Evolutionary conservation across 2,329 filamentous ascomycete species (phyloP), one percentile per base, ranked within the genome.

Genomic region (Penicillium sp.): DNA sequence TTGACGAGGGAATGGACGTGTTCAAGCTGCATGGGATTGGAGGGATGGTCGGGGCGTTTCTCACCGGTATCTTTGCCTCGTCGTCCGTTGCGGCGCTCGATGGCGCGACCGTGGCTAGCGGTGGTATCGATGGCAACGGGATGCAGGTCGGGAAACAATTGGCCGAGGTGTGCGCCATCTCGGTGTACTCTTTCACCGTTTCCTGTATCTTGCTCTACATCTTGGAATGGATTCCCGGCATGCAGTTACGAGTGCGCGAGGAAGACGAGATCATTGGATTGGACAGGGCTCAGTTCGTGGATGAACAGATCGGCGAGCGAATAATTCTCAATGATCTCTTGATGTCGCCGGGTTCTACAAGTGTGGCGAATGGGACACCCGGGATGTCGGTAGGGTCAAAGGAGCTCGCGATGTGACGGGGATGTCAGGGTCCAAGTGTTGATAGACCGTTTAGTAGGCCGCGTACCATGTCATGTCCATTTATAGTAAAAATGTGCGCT

Each of bases 11-110:
- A 10, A 78, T 84, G 63, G 80, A 84, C 55, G 80, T 84, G 39
- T 84, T 84, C 73, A 83, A 81, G 63, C 75, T 83, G 12, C 81
- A 84, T 63, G 80, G 79, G 15, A 74, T 82, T 23, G 82, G 81
- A 38, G 82, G 81, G 21, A 82, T 83, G 70, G 70, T 79, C 36
- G 82, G 82, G 8, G 79, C 79, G 26, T 81, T 84, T 67, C 63
- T 84, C 43, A 84, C 81, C 2, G 81, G 80, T 6, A 76, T 84
- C 59, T 84, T 85, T 57, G 81, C 81, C 33, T 73, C 74, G 23
- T 53, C 65, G 23, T 70, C 67, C 12, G 65, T 74, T 24, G 71
- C 71, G 1, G 63, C 69, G 2, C 74, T 84, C 38, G 81, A 83
- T 49, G 80, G 81, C 42, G 68, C 65, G 12, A 78, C 77, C 1